Conservation (phyloP, 1,284 basidiomycete species). For the Fomitopsis betulina region DNA sequence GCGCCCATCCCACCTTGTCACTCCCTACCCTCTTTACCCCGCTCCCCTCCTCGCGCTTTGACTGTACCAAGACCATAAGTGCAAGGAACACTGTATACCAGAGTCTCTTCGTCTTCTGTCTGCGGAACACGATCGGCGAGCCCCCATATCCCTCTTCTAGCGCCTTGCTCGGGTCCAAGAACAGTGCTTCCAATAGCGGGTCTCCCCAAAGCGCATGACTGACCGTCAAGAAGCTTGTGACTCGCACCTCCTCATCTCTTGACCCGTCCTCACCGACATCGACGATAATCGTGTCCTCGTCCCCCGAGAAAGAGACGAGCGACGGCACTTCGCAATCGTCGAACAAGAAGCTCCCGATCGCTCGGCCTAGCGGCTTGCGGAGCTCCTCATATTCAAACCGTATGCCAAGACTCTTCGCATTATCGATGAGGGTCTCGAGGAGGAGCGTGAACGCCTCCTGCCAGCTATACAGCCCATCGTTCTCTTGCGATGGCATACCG, state of each 20-base stretch:
- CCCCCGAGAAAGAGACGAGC: slow-evolving; percentile 56
- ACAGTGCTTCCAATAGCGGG: slow-evolving; percentile 61
- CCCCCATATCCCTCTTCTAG: slow-evolving; percentile 58
- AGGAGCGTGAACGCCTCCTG: slow-evolving; percentile 62
- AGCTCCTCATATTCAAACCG: slow-evolving; percentile 41
- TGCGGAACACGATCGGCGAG: slow-evolving; percentile 43
- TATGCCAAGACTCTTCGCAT: slow-evolving; percentile 17
- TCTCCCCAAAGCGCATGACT: slow-evolving; percentile 68
- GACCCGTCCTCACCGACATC: slow-evolving; percentile 19
- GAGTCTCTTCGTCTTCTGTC: slow-evolving; percentile 61
- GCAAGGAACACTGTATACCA: slow-evolving; percentile 72
- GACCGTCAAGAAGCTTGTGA: slow-evolving; percentile 34
- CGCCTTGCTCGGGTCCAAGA: slow-evolving; percentile 45
- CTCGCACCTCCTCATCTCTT: slow-evolving; percentile 17
- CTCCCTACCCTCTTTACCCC: slow-evolving; percentile 22
- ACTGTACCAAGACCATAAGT: slow-evolving; percentile 43
- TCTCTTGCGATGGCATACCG: slow-evolving; percentile 42
- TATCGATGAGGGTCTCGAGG: slow-evolving; percentile 50
- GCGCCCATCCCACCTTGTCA: slow-evolving; percentile 37
- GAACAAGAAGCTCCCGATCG: slow-evolving; percentile 69
- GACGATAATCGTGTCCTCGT: slow-evolving; percentile 48
- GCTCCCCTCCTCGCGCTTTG: slow-evolving; percentile 6
- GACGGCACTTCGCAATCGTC: slow-evolving; percentile 70
- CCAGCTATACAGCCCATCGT: slow-evolving; percentile 54
- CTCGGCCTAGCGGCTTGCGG: slow-evolving; percentile 50